A percentile compares a stretch with the other conserved stretches of the same genome.
phyloP scores from a whole-genome alignment of 306 rosid genomes.

The Astragalus membranaceus region DNA sequence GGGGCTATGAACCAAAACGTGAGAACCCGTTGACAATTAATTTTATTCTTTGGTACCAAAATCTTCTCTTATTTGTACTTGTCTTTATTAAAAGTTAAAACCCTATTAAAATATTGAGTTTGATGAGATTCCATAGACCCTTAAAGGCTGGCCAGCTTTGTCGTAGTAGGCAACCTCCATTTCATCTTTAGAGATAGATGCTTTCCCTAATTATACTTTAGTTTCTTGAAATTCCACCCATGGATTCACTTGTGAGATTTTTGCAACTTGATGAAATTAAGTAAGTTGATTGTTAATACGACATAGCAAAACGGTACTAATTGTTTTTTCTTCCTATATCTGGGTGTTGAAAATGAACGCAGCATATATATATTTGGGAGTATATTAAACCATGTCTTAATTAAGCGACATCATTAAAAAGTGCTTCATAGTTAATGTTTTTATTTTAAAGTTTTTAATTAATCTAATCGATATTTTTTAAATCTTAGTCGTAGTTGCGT shows the following conservation, averaged over 20 bases:
- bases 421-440: background rate
- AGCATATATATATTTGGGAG: background rate
- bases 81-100: constrained; percentile 4
- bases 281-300: constrained; percentile 15
- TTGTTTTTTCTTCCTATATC: background rate
- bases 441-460: too few relatives aligned
- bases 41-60: constrained; percentile 18
- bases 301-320: background rate
- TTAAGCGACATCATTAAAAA: background rate
- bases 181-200: constrained; percentile 32
- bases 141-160: constrained; percentile 74
- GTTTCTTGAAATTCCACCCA: constrained; percentile 25
- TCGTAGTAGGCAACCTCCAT: constrained; percentile 47
- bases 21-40: constrained; percentile 44
- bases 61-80: constrained; percentile 30
- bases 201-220: constrained; percentile 18
- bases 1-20: constrained; percentile 34
- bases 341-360: background rate
- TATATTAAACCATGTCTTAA: background rate
- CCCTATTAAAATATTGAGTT: constrained; percentile 21
- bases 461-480: too few relatives aligned
- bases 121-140: constrained; percentile 47
- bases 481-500: too few relatives aligned
- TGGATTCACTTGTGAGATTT: constrained; percentile 36
- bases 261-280: background rate